Percentiles rank a stretch among this genome's conserved stretches.
Evolutionary conservation across 495 filamentous ascomycete species (phyloP).

Genomic region (Cercophora sp.): DNA sequence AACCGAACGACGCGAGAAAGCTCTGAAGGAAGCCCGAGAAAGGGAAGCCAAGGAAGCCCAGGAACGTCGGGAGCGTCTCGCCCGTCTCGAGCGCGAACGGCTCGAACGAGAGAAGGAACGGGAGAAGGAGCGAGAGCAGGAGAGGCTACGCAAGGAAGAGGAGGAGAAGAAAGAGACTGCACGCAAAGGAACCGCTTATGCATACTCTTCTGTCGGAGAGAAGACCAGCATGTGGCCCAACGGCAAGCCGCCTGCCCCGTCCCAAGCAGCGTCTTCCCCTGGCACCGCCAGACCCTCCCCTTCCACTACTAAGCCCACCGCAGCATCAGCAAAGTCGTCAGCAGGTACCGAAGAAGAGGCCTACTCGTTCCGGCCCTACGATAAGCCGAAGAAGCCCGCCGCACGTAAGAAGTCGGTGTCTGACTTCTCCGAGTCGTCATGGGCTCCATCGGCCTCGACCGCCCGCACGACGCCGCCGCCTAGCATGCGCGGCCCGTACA

Average conservation of each 20-base stretch:
- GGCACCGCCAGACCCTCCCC: constrained; percentile 14
- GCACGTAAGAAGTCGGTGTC: constrained; percentile 52
- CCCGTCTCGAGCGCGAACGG: constrained; percentile 11
- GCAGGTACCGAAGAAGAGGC: constrained; percentile 60
- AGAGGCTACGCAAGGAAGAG: constrained; percentile 25
- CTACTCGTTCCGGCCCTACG: constrained; percentile 81
- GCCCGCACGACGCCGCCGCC: constrained; percentile 83
- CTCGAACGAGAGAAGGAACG: background rate
- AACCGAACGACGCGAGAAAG: background rate
- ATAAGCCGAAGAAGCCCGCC: constrained; percentile 57
- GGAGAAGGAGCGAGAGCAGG: constrained; percentile 14
- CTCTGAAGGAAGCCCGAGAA: constrained; percentile 8
- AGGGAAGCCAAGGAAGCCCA: constrained; percentile 35
- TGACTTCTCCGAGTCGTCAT: constrained; percentile 78
- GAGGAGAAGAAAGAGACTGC: constrained; percentile 34
- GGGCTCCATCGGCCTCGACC: constrained; percentile 74
- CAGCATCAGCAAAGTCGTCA: constrained; percentile 55
- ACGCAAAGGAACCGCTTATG: constrained; percentile 42
- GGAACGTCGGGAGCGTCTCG: constrained; percentile 26
- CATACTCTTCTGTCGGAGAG: constrained; percentile 53
- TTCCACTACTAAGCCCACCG: constrained; percentile 27
- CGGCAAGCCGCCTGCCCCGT: constrained; percentile 32
- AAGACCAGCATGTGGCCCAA: constrained; percentile 56
- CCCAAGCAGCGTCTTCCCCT: constrained; percentile 24
- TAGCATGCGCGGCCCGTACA: constrained; percentile 67